Base-by-base conservation (phyloP, 1,284 basidiomycete species). In the Ceratobasidium sp. region DNA sequence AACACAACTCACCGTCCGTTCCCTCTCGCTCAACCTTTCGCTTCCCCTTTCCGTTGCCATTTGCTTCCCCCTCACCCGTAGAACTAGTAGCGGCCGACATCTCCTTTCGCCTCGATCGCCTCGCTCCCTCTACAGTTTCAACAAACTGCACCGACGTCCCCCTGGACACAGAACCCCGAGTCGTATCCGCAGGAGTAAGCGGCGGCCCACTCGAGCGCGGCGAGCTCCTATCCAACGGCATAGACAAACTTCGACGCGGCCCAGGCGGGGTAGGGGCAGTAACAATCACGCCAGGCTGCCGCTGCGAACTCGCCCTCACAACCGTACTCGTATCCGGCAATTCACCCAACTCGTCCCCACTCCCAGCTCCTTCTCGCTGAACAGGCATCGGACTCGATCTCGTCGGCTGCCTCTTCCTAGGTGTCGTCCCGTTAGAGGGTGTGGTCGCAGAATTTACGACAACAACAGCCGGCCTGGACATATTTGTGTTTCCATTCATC, bases 221-320 rank as follows among this genome's bases (percentile, higher is more conserved):
- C 26, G 38, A 48, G n/a, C n/a, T n/a, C 57, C 33, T 66, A 33
- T 77, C 77, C 50, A 74, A 62, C 2, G 79, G 79, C 48, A 59
- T 57, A 6, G 78, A 76, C 42, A 48, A 59, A 26, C 76, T 48
- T 33, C 79, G 76, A 20, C 48, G 28, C 13, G 67, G 68, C 50
- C 66, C 67, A 48, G 74, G 70, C 42, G 75, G 66, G 6, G 71
- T 70, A 26, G 78, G 61, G 3, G 78, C 75, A 73, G 78, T 70
- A 38, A 68, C 48, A 23, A 70, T 54, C 17, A 74, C 73, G 23
- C 65, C 71, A 23, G 71, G 71, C 15, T 74, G 56, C 28, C 20
- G 13, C 28, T 52, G 26, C 52, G 56, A 38, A 62, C 20, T 17
- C 10, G 59, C 33, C 9, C 48, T 33, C 46, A 26, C 28, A 46